These are phyloP conservation scores for Secale cereale DNA, from an alignment of 176 grass and related monocot genomes.

Conservation along the genomic window DNA sequence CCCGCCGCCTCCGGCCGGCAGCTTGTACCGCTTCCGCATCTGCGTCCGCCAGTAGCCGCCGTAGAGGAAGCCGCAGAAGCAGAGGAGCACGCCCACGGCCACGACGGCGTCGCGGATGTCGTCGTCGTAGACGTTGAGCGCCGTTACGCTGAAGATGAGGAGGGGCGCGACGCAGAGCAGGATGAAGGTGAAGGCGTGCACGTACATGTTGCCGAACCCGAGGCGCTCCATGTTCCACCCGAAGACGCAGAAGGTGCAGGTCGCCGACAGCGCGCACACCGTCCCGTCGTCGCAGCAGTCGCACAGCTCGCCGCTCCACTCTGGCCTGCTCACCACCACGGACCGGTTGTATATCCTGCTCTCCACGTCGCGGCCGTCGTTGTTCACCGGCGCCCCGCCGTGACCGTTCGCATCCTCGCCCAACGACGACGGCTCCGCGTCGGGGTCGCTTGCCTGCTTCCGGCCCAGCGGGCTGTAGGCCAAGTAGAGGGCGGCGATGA, in stretches of 20 bases:
- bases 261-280: conserved; percentile 57
- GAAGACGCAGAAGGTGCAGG: conserved; percentile 84
- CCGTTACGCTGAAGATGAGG: conserved; percentile 69
- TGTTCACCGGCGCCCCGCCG: not conserved
- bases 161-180: conserved; percentile 66
- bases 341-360: conserved; percentile 60
- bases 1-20: conserved; percentile 29
- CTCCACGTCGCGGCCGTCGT: conserved; percentile 20
- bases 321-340: conserved; percentile 68
- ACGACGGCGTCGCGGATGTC: conserved; percentile 46
- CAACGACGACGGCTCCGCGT: not conserved
- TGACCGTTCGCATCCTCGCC: not conserved
- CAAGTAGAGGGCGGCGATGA: conserved; percentile 58
- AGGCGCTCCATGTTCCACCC: conserved; percentile 98
- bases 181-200: conserved; percentile 80
- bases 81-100: conserved; percentile 45
- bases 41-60: conserved; percentile 87
- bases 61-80: conserved; percentile 73
- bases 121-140: conserved; percentile 66
- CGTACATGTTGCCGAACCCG: conserved; percentile 99
- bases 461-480: conserved; percentile 57
- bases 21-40: conserved; percentile 89
- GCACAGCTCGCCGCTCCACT: conserved; percentile 82
- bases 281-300: conserved; percentile 89
- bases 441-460: conserved; percentile 27